Conservation (phyloP, 352 stramenopile species). For the Phytophthora pinifolia region DNA sequence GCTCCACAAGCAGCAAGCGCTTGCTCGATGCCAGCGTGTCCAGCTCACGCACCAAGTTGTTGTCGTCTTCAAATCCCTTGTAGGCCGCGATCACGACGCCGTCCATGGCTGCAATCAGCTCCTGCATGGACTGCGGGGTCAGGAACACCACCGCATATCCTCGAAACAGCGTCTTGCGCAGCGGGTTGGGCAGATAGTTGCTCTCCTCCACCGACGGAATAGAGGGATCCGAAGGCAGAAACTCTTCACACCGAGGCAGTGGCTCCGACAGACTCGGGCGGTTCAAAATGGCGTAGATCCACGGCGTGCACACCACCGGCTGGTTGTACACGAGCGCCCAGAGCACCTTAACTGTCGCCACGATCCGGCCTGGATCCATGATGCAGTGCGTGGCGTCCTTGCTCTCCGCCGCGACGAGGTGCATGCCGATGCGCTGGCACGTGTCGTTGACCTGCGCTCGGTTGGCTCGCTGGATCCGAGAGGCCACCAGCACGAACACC, state of each 20-base stretch:
- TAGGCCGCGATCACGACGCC: conserved; percentile 69
- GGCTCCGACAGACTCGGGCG: conserved; percentile 75
- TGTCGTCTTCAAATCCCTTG: conserved; percentile 49
- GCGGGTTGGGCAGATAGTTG: conserved; percentile 76
- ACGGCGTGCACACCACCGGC: conserved; percentile 76
- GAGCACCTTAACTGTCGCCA: conserved; percentile 85
- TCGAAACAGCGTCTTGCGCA: conserved; percentile 76
- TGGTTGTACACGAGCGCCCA: conserved; percentile 88
- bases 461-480: conserved; percentile 62
- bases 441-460: conserved; percentile 67
- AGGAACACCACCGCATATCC: conserved; percentile 78
- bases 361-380: conserved; percentile 78
- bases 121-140: conserved; percentile 69
- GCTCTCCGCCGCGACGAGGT: conserved; percentile 56
- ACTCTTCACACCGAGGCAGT: conserved; percentile 76
- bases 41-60: conserved; percentile 55
- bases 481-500: conserved; percentile 77
- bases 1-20: conserved; percentile 67
- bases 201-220: conserved; percentile 54
- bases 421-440: conserved; percentile 82
- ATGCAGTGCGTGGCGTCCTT: conserved; percentile 83
- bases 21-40: conserved; percentile 48
- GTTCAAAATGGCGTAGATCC: conserved; percentile 77
- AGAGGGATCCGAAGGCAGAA: conserved; percentile 58
- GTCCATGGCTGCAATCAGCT: conserved; percentile 74